Conservation (phyloP, 2,329 filamentous ascomycete genomes). For the Balansia obtecta region DNA sequence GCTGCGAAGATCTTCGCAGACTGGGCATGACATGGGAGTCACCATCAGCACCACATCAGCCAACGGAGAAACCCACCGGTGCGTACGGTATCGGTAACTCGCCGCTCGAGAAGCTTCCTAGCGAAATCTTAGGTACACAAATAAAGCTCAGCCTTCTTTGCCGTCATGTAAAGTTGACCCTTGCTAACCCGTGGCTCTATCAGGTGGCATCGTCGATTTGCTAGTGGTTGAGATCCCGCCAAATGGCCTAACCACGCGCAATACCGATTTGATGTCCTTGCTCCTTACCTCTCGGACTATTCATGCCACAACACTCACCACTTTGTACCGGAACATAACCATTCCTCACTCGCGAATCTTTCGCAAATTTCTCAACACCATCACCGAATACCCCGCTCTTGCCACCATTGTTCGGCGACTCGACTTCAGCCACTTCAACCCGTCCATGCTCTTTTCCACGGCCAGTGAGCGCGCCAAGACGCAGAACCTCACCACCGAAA, state of each 20-base stretch:
- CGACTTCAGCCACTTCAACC: conserved; percentile 80
- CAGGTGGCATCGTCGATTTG: conserved; percentile 62
- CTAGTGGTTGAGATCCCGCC: conserved; percentile 60
- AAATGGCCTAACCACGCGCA: conserved; percentile 63
- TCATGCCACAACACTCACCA: conserved; percentile 59
- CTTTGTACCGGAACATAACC: conserved; percentile 68
- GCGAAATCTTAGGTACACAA: conserved; percentile 56
- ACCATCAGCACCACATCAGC: conserved; percentile 20
- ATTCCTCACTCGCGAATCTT: conserved; percentile 77
- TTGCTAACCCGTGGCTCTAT: conserved; percentile 2
- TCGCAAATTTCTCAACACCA: conserved; percentile 63
- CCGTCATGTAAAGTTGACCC: neutral
- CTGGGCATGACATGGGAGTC: conserved; percentile 43
- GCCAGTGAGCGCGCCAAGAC: conserved; percentile 63
- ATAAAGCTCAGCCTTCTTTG: neutral
- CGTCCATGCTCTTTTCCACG: conserved; percentile 62
- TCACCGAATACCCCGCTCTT: conserved; percentile 52
- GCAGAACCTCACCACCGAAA: conserved; percentile 63
- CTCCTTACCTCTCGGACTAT: conserved; percentile 64
- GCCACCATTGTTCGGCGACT: conserved; percentile 66
- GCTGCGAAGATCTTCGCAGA: conserved; percentile 46
- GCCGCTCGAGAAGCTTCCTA: conserved; percentile 54
- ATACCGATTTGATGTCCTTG: conserved; percentile 65
- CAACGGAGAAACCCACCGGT: conserved; percentile 18
- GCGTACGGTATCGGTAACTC: conserved; percentile 33